A percentile compares a stretch with the other conserved stretches of the same genome.
phyloP scores from a whole-genome alignment of 75 land plant species.

The Pinus tabuliformis region DNA sequence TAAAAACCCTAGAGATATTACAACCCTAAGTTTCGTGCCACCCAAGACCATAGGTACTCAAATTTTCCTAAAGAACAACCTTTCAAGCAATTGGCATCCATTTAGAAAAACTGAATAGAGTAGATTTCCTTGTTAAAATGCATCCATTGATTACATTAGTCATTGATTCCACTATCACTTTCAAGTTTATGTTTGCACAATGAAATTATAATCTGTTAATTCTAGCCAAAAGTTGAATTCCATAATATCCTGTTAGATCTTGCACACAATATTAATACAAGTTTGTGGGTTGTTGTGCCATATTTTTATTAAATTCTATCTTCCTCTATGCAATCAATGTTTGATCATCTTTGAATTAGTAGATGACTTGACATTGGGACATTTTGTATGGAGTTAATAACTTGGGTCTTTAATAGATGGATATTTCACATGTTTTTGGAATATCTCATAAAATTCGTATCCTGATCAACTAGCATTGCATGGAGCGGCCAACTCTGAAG shows the following conservation, averaged over 20 bases:
- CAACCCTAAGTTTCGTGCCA: constrained; percentile 90
- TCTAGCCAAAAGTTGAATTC: background rate
- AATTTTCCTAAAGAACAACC: too few relatives aligned
- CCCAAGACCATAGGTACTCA: constrained; percentile 80
- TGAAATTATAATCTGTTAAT: background rate
- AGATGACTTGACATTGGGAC: background rate
- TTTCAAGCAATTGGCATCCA: background rate
- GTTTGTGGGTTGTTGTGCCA: background rate
- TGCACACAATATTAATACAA: background rate
- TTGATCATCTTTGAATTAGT: background rate
- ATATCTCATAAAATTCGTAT: constrained; percentile 1
- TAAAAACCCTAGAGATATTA: constrained; percentile 75
- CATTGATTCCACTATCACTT: background rate
- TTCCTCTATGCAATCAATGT: background rate
- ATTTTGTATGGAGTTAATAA: background rate
- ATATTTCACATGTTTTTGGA: background rate
- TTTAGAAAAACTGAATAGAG: too few relatives aligned
- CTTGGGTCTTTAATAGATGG: background rate
- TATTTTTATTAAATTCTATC: background rate
- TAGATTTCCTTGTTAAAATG: background rate
- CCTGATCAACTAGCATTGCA: constrained; percentile 47
- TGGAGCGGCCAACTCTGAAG: constrained; percentile 80
- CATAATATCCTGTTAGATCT: background rate
- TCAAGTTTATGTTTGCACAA: background rate
- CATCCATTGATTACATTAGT: background rate